Percentiles rank a stretch among this genome's conserved stretches.
phyloP scores from a whole-genome alignment of 2,329 filamentous ascomycete genomes.

The Ascochyta koolunga region DNA sequence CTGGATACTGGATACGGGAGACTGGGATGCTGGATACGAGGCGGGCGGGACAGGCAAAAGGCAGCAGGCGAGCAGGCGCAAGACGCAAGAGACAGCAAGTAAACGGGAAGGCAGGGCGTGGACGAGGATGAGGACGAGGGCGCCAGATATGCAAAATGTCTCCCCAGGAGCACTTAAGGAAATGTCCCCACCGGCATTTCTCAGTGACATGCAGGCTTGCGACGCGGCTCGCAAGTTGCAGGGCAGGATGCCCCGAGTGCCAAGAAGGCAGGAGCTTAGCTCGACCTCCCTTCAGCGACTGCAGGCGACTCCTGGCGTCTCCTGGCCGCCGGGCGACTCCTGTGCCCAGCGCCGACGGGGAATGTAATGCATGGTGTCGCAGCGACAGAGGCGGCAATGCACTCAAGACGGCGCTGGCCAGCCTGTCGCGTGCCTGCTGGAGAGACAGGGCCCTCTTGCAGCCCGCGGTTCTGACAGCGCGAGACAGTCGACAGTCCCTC shows the following conservation, averaged over 20 bases:
- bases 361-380: conserved; percentile 17
- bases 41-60: background rate
- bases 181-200: conserved; percentile 13
- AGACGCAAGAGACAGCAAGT: background rate
- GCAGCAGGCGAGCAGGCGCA: background rate
- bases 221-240: conserved; percentile 10
- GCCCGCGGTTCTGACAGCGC: conserved; percentile 2
- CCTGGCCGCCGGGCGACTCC: background rate
- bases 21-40: background rate
- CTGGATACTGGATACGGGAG: background rate
- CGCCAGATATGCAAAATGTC: conserved; percentile 16
- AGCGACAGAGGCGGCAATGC: background rate
- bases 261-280: conserved; percentile 16
- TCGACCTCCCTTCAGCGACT: conserved; percentile 16
- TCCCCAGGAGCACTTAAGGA: background rate
- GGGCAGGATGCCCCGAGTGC: conserved; percentile 2
- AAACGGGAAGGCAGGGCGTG: background rate
- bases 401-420: background rate
- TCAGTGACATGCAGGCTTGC: conserved; percentile 14
- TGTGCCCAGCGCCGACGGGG: conserved; percentile 1
- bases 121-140: conserved; percentile 4
- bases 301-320: background rate
- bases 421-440: conserved; percentile 5
- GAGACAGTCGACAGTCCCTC: conserved; percentile 2
- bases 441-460: background rate